Base-by-base conservation (phyloP, 2,329 filamentous ascomycete species). In the Fusarium newnesense region DNA sequence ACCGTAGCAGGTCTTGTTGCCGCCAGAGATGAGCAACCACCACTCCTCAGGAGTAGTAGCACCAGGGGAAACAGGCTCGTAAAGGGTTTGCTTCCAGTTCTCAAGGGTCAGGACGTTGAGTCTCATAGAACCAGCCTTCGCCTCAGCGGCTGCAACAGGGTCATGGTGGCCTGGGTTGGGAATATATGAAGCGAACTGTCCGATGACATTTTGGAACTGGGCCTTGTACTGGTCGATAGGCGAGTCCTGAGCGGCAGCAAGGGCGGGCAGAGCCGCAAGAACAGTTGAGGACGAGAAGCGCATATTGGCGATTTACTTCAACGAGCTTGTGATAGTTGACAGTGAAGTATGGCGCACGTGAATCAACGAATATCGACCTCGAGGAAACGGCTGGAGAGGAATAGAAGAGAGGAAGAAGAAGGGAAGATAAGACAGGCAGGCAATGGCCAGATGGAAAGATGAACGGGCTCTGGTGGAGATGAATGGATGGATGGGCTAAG, bases 1-100 rank as follows among this genome's bases (percentile, higher is more conserved):
- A 90, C 89, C 88, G 79, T 88, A 92, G 84, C 93, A 96, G 37
- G 93, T 94, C 84, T 91, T 92, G 86, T 95, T 95, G 75, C 92
- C 87, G 63, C 93, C 93, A 15, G 91, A 93, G 75, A 94, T 84
- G 75, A 93, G 87, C 69, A 96, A 85, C 86, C 93, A 91, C 92
- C 92, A 95, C 83, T 94, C 91, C 82, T 92, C 91, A 9, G 93
- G 91, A 70, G 86, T 87, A 16, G 88, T 88, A 70, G 88, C 87
- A 34, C 83, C 88, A 13, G 89, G 82, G 69, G 89, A 85, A 65
- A 92, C 89, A 36, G 90, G 88, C 57, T 85, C 84, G 79, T 89
- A 91, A 68, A 96, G 85, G 6, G 90, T 89, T 32, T 91, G 83
- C 81, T 91, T 89, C 92, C 93, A 94, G 86, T 92, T 92, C 73